Base-by-base conservation (phyloP, 495 filamentous ascomycete species). In the Daldinia caldariorum region DNA sequence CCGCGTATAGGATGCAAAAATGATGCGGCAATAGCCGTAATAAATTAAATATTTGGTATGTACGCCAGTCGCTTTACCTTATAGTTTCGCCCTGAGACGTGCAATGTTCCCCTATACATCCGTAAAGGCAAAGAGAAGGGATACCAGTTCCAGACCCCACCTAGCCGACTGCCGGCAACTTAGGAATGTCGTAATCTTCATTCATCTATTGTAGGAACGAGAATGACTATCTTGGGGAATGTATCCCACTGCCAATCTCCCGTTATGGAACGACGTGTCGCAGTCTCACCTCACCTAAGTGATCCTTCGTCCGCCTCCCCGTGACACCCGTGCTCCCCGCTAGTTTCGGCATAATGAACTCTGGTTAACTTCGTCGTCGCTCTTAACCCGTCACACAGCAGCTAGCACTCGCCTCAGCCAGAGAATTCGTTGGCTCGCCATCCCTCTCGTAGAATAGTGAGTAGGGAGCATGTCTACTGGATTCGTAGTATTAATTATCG, bases 101-200 rank as follows among this genome's bases (percentile, higher is more conserved):
- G 37, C 14, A 22, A 51, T 45, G 31, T 31, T 47, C 59, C 29
- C 26, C 31, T 31, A 22, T 38, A 41, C 56, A 37, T 39, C 38
- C 61, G 29, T 41, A 20, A 58, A 49, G 13, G 31, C 12, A 37
- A n/a, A 16, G 35, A 26, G 50, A 72, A 61, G 55, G 69, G 54
- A 65, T 50, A 13, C 26, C 49, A 49, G 56, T 67, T 56, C 56
- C 55, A 67, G 56, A 61, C 63, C 69, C 69, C 64, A 38, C 47
- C 34, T 41, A 58, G 50, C 50, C 49, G 35, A 37, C 60, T 38
- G 43, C 43, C 56, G 62, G 34, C 51, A 56, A 35, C 56, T 9
- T 57, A 63, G 70, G 70, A 72, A 72, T 72, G 70, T 58, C 49
- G 61, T 53, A 72, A 68, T 68, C 70, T 72, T 72, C 65, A 58